Base-by-base conservation (phyloP, 805 yeast species). In the Candida pseudoglaebosa region DNA sequence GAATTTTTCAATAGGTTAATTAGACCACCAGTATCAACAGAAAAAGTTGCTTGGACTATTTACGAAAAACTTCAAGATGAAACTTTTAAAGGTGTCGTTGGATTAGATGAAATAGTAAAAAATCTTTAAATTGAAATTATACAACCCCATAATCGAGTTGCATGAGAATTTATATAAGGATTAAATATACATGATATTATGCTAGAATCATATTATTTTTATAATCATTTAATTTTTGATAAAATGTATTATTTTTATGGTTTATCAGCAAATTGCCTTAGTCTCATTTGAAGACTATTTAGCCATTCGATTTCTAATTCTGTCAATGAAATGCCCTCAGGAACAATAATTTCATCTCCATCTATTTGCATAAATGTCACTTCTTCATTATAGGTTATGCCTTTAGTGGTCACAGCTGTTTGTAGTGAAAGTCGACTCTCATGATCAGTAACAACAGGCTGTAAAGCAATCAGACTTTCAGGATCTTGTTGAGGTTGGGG, bases 11-110 rank as follows among this genome's bases (percentile, higher is more conserved):
- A 77, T 44, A 68, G 70, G 2, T 37, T 78, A 34, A 59, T 80
- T 0, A 70, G 86, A 46, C 88, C 89, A 0, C 66, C 81, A 0
- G 67, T 81, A 1, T 73, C 87, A 0, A 82, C 89, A 0, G 85
- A 82, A 46, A 63, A 70, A 31, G 95, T 89, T 2, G 84, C 91
- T 1, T 52, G 63, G 26, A 75, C 76, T 32, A 66, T 80, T 1
- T 63, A 80, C 10, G 74, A 78, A 28, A 77, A 76, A 32, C 59
- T 85, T 18, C 67, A 68, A 15, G 80, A 39, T 3, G 26, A 32
- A 4, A 37, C 21, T 14, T 42, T 40, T n/a, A 40, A 37, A 36
- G 48, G 48, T 8, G 35, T 45, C 15, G 40, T 45, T 8, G 28
- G 35, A 4, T 32, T 42, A 35, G 51, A 59, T 12, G 53, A 57